Evolutionary conservation across 2,329 filamentous ascomycete species (phyloP), one percentile per base, ranked within the genome.

Genomic region (Curvularia lunata): DNA sequence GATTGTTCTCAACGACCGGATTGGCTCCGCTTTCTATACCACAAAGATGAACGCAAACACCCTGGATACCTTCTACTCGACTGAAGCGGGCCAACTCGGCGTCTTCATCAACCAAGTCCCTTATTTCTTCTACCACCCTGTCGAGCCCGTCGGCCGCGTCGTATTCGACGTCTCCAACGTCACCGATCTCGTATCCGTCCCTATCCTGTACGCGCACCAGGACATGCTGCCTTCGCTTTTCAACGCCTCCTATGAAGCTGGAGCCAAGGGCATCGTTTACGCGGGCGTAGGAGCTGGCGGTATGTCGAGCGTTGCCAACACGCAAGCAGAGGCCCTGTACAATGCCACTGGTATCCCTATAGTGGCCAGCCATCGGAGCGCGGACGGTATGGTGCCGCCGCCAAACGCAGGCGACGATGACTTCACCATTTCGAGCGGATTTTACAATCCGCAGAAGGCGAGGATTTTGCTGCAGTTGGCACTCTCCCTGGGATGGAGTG

Each of bases 41-140:
- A 84, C 84, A 51, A 89, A 89, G 75, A 85, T 82, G 30, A 84
- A 88, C 65, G 85, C 86, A 48, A 88, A 88, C 74, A 80, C 82
- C 1, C 77, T 88, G 48, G 86, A 88, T 66, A 86, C 86, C 7
- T 89, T 89, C 80, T 83, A 81, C 67, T 80, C 82, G 1, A 77
- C 76, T 13, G 86, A 89, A 73, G 70, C 70, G 2, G 71, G 86
- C 1, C 82, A 82, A 58, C 77, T 88, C 0, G 86, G 86, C 34
- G 78, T 80, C 55, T 84, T 88, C 69, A 80, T 86, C 66, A 82
- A 85, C 64, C 79, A 85, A 56, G 78, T 82, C 37, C 85, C 86
- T 0, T 81, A 84, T 65, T 88, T 87, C 78, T 88, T 84, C 78
- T 88, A 81, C 65, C 78, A 80, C 9, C 78, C 86, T 0, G 77